Evolutionary conservation across 2,329 filamentous ascomycete species (phyloP).

Genomic region (Xylariomycetidae sp.): DNA sequence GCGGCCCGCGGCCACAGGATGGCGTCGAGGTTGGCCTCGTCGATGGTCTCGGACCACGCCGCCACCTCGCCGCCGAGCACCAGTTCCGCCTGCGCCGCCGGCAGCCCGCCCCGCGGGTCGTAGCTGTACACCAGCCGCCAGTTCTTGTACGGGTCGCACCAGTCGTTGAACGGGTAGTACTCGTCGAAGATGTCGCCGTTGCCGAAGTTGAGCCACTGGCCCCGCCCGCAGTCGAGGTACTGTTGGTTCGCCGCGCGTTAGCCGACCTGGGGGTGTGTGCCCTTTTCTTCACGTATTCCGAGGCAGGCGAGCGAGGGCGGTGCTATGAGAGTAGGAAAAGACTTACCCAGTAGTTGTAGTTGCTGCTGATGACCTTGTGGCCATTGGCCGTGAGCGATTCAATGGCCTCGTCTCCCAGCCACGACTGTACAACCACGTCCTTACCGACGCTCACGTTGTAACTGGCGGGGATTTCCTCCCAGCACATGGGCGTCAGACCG

Average conservation of each 20-base stretch:
- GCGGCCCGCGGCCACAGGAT: conserved; percentile 73
- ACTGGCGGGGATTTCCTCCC: conserved; percentile 78
- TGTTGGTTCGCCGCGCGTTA: conserved; percentile 24
- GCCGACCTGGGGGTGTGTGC: conserved; percentile 12
- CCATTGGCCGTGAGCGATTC: conserved; percentile 54
- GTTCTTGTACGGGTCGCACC: conserved; percentile 73
- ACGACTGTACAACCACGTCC: conserved; percentile 73
- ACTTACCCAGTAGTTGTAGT: conserved; percentile 70
- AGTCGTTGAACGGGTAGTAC: conserved; percentile 70
- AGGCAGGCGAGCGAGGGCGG: neutral
- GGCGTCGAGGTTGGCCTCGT: conserved; percentile 66
- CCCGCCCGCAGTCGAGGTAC: conserved; percentile 80
- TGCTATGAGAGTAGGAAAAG: neutral
- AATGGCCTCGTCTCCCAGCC: conserved; percentile 61
- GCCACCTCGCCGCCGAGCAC: conserved; percentile 78
- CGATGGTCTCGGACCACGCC: conserved; percentile 76
- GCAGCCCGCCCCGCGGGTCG: conserved; percentile 63
- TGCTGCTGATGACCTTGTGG: conserved; percentile 66
- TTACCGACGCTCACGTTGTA: conserved; percentile 70
- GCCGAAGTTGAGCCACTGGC: conserved; percentile 69
- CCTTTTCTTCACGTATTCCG: neutral
- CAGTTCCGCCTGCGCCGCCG: conserved; percentile 49
- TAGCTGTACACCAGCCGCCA: conserved; percentile 79
- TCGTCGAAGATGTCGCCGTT: conserved; percentile 45
- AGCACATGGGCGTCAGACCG: conserved; percentile 69